Evolutionary conservation across 768 basidiomycete species (phyloP).

Genomic region (Amylocystis lapponica): DNA sequence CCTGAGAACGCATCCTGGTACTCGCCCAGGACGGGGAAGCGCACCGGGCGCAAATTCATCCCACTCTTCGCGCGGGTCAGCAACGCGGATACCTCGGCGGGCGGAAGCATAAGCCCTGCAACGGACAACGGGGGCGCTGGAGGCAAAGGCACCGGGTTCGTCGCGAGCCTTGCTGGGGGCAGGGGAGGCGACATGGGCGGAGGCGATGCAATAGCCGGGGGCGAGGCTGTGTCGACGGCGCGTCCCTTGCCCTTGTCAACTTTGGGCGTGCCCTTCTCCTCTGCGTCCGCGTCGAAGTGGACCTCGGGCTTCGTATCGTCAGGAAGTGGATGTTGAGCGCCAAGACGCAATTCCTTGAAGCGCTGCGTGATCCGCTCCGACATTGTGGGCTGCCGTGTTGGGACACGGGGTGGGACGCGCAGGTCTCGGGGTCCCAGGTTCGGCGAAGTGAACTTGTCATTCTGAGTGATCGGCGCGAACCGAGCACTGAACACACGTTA

Average conservation of each 20-base stretch:
- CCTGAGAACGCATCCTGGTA: constrained; percentile 85
- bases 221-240: constrained; percentile 35
- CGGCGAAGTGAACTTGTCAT: constrained; percentile 79
- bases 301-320: constrained; percentile 15
- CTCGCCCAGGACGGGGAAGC: constrained; percentile 77
- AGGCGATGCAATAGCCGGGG: constrained; percentile 40
- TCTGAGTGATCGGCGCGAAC: constrained; percentile 69
- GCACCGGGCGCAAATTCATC: constrained; percentile 63
- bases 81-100: constrained; percentile 59
- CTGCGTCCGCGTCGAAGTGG: constrained; percentile 25
- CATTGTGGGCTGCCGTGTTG: constrained; percentile 68
- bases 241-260: constrained; percentile 85
- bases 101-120: constrained; percentile 67
- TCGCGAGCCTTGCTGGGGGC: constrained; percentile 31
- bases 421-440: constrained; percentile 46
- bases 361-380: constrained; percentile 84
- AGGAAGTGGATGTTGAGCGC: constrained; percentile 23
- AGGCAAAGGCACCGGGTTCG: constrained; percentile 34
- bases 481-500: constrained; percentile 52
- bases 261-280: constrained; percentile 36
- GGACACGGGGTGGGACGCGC: constrained; percentile 35
- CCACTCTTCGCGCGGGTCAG: constrained; percentile 67
- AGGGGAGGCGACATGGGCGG: constrained; percentile 58
- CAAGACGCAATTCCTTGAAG: constrained; percentile 73
- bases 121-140: constrained; percentile 57